phyloP scores from a whole-genome alignment of 2,329 filamentous ascomycete species.

The Aspergillus eucalypticola region DNA sequence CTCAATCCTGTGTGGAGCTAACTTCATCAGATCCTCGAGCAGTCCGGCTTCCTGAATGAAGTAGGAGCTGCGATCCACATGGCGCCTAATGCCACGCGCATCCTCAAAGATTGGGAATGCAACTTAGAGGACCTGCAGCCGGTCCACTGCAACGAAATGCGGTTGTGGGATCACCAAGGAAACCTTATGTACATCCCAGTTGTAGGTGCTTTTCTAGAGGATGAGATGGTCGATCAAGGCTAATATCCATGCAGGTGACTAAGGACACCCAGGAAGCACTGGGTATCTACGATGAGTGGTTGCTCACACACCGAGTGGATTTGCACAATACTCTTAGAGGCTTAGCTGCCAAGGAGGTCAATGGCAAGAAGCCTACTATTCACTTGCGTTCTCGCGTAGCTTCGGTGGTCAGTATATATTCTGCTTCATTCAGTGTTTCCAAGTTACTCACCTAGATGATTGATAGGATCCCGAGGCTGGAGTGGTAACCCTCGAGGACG shows the following conservation, averaged over 20 bases:
- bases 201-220: not conserved
- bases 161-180: constrained; percentile 14
- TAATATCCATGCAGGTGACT: constrained; percentile 14
- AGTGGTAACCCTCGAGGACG: constrained; percentile 31
- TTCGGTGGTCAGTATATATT: constrained; percentile 25
- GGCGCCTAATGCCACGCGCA: constrained; percentile 33
- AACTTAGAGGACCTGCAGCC: constrained; percentile 21
- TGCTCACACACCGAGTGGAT: constrained; percentile 40
- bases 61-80: constrained; percentile 37
- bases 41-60: constrained; percentile 36
- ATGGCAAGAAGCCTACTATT: constrained; percentile 24
- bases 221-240: not conserved
- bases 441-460: not conserved
- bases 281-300: constrained; percentile 17
- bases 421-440: not conserved
- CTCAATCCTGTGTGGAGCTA: not conserved
- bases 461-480: constrained; percentile 25
- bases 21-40: constrained; percentile 23
- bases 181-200: not conserved
- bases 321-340: constrained; percentile 37
- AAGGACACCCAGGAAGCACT: constrained; percentile 9
- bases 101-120: constrained; percentile 32
- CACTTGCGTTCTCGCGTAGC: constrained; percentile 14
- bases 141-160: constrained; percentile 15
- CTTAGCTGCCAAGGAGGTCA: constrained; percentile 26